A percentile compares a stretch with the other conserved stretches of the same genome.
Conservation (phyloP, 2,329 filamentous ascomycete species). For the Pestalotiopsis sp. region DNA sequence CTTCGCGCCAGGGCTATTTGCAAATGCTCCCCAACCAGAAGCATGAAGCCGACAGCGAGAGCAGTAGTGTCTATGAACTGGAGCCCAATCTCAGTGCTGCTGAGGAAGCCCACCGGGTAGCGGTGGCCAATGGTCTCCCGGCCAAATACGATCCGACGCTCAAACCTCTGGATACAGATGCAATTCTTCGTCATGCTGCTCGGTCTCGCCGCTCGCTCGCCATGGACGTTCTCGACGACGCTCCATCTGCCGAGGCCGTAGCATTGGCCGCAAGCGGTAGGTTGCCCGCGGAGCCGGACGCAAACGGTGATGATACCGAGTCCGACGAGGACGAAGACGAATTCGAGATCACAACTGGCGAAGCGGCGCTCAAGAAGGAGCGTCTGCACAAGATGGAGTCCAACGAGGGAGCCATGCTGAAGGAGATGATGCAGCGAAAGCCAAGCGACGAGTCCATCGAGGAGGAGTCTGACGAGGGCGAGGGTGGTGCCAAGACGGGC, state of each 20-base stretch:
- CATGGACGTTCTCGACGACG: slow-evolving; percentile 10
- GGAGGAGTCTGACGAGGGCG: slow-evolving; percentile 35
- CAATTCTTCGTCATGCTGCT: slow-evolving; percentile 23
- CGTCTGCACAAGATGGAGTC: slow-evolving; percentile 32
- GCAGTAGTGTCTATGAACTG: slow-evolving; percentile 55
- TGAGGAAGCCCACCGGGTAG: slow-evolving; percentile 67
- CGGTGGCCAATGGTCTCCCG: slow-evolving; percentile 63
- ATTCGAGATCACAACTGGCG: slow-evolving; percentile 41
- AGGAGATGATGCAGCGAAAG: slow-evolving; percentile 25
- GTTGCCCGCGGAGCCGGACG: slow-evolving; percentile 37
- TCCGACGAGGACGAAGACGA: slow-evolving; percentile 43
- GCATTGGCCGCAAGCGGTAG: slow-evolving; percentile 34
- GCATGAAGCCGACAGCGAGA: slow-evolving; percentile 61
- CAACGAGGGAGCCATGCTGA: slow-evolving; percentile 33
- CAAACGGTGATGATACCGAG: slow-evolving; percentile 35
- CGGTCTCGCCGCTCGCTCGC: slow-evolving; percentile 18
- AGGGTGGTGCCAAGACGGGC: slow-evolving; percentile 35
- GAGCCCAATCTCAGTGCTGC: slow-evolving; percentile 58
- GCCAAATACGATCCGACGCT: slow-evolving; percentile 66
- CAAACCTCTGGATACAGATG: slow-evolving; percentile 51
- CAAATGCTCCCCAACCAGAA: slow-evolving; percentile 69
- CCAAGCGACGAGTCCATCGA: slow-evolving; percentile 35
- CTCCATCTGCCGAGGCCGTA: slow-evolving; percentile 23
- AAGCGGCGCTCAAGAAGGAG: slow-evolving; percentile 45
- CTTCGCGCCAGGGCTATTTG: slow-evolving; percentile 74